Evolutionary conservation across 768 basidiomycete species (phyloP), one percentile per base, ranked within the genome.

Genomic region (Naematelia aurantialba): DNA sequence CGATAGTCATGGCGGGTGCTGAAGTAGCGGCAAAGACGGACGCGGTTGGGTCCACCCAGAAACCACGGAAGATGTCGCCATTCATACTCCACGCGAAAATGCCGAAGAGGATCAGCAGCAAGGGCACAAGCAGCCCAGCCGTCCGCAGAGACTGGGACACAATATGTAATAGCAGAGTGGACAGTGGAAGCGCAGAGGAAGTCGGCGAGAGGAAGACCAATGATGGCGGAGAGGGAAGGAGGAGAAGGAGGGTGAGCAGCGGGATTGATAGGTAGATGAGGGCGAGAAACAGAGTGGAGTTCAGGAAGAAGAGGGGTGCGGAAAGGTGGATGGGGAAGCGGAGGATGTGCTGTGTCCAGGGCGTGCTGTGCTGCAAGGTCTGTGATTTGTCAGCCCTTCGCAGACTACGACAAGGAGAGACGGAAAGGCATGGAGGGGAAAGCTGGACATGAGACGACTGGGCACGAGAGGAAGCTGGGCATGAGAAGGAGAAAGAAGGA

Each of bases 61-160:
- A 66, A 3, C 56, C 68, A 26, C 68, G 50, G 39, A 69, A 65
- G 29, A 70, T 61, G 44, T 71, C 69, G 17, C 69, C 69, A 54
- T 68, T 68, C 64, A 71, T 63, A 1, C 58, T 55, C 59, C 56
- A 65, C 4, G 58, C 55, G 58, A 71, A 68, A 0, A 63, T 26
- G 5, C 53, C 44, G 45, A 68, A 60, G 17, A 67, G 45, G 24
- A 63, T 22, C 4, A 68, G 30, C 4, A 60, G 45, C 11, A 68
- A 51, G 4, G 69, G 69, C 24, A 59, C n/a, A 34, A 68, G 42
- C 8, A 70, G 53, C 10, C 52, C 58, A 3, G 60, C 49, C 22
- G 69, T 22, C 10, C 45, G 26, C 24, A 58, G 13, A n/a, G 60
- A 52, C 3, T 61, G 51, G 19, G 22, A 11, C 4, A 62, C 13